phyloP scores from a whole-genome alignment of 768 basidiomycete species.

The Amanita inopinata region DNA sequence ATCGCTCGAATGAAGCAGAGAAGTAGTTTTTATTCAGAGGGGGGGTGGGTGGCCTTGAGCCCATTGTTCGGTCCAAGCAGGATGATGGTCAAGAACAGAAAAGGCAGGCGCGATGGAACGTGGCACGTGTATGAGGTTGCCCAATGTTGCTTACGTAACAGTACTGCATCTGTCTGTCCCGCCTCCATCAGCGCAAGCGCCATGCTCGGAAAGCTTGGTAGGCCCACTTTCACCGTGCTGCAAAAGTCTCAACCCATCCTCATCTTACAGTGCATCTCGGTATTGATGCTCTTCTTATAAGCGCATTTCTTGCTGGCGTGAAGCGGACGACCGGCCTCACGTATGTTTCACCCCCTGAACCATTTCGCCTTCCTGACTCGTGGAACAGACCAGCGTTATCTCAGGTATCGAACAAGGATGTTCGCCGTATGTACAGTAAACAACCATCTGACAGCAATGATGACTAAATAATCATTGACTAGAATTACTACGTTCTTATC shows the following conservation, averaged over 20 bases:
- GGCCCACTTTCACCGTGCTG: conserved; percentile 9
- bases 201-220: conserved; percentile 58
- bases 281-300: conserved; percentile 70
- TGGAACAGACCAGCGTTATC: conserved; percentile 57
- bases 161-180: conserved; percentile 6
- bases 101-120: neutral
- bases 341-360: conserved; percentile 33
- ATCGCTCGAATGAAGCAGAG: conserved; percentile 62
- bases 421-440: conserved; percentile 54
- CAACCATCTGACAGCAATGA: neutral
- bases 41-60: conserved; percentile 35
- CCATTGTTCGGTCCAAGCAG: conserved; percentile 26
- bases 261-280: conserved; percentile 46
- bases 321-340: conserved; percentile 79
- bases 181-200: too few species aligned
- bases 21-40: conserved; percentile 43
- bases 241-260: conserved; percentile 9
- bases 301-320: conserved; percentile 77
- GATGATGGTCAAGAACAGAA: too few species aligned
- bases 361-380: conserved; percentile 1
- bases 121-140: neutral
- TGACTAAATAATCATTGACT: neutral
- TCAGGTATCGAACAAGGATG: conserved; percentile 79
- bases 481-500: conserved; percentile 71
- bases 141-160: neutral